Evolutionary conservation across 345 rosid species (phyloP).

Genomic region (Leavenworthia alabamica): DNA sequence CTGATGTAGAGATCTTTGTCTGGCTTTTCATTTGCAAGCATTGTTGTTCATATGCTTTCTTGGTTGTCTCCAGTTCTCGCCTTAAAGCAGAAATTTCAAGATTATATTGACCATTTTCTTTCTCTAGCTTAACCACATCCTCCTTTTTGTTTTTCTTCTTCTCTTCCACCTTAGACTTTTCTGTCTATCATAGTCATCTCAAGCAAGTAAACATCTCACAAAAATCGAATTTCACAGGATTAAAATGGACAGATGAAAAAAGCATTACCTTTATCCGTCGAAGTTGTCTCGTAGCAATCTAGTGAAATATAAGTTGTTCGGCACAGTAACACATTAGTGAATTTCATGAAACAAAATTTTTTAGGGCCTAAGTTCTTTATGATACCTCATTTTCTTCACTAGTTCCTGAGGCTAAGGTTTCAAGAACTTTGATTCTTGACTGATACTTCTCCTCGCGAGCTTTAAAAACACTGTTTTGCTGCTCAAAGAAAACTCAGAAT

Average conservation of each 20-base stretch:
- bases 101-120: constrained; percentile 29
- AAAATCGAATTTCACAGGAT: neutral
- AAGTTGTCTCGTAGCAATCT: constrained; percentile 47
- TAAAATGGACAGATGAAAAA: neutral
- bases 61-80: constrained; percentile 44
- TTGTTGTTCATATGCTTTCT: constrained; percentile 42
- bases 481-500: constrained; percentile 18
- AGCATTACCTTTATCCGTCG: constrained; percentile 47
- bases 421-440: constrained; percentile 81
- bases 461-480: constrained; percentile 95
- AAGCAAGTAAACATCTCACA: constrained; percentile 10
- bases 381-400: constrained; percentile 67
- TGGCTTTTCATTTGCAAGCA: constrained; percentile 52
- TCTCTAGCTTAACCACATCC: constrained; percentile 25
- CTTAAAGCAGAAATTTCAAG: constrained; percentile 36
- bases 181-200: constrained; percentile 34
- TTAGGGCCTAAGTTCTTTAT: neutral
- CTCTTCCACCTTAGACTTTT: constrained; percentile 41
- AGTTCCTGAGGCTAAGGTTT: constrained; percentile 75
- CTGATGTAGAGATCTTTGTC: constrained; percentile 35
- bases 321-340: constrained; percentile 1
- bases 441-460: constrained; percentile 85
- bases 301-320: constrained; percentile 28
- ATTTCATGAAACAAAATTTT: neutral
- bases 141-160: constrained; percentile 41